Evolutionary conservation across 2,329 filamentous ascomycete genomes (phyloP).

Genomic region (Aspergillus glaucus): DNA sequence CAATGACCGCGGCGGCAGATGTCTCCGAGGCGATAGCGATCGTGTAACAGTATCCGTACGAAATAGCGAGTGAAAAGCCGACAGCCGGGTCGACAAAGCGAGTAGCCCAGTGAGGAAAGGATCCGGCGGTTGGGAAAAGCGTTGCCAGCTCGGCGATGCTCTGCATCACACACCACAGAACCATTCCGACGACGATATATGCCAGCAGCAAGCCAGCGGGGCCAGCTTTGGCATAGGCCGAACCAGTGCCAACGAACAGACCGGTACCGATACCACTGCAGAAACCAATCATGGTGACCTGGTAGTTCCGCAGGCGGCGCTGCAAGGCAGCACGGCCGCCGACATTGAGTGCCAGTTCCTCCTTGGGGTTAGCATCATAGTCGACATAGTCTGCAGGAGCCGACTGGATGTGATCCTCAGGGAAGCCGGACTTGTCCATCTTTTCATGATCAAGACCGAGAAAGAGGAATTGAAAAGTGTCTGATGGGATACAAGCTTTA

Average conservation of each 20-base stretch:
- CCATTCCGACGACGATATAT: constrained; percentile 55
- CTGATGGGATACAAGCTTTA: too few relatives aligned
- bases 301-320: constrained; percentile 29
- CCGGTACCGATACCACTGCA: constrained; percentile 51
- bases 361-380: constrained; percentile 8
- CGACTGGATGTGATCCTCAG: too few relatives aligned
- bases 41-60: too few relatives aligned
- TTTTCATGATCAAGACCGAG: too few relatives aligned
- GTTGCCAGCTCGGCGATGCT: constrained; percentile 86
- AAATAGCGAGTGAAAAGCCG: too few relatives aligned
- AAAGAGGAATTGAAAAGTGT: too few relatives aligned
- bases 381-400: too few relatives aligned
- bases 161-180: constrained; percentile 86
- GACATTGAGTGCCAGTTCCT: constrained; percentile 25
- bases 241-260: too few relatives aligned
- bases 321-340: constrained; percentile 28
- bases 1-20: constrained; percentile 77
- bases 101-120: constrained; percentile 39
- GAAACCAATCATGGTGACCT: constrained; percentile 29
- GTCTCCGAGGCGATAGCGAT: constrained; percentile 65
- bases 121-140: constrained; percentile 82
- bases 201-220: constrained; percentile 56
- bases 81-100: too few relatives aligned
- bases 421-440: too few relatives aligned
- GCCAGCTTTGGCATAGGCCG: too few relatives aligned